Evolutionary conservation across 2,329 filamentous ascomycete species (phyloP).

Genomic region (Dissoconium aciculare): DNA sequence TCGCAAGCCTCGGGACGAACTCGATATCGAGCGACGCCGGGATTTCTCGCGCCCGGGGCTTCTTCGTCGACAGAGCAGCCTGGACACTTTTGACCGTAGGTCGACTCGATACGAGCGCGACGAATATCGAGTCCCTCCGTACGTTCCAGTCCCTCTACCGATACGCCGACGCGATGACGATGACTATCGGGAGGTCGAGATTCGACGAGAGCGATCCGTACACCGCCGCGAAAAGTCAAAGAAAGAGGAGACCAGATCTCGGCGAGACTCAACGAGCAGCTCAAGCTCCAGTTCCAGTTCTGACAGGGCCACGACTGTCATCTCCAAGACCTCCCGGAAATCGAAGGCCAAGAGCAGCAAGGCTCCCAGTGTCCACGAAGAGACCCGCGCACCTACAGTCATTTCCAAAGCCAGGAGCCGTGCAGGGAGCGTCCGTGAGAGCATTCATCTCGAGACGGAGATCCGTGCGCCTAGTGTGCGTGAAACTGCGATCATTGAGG

Average conservation of each 20-base stretch:
- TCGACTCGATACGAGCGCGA: conserved; percentile 45
- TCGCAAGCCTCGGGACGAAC: conserved; percentile 37
- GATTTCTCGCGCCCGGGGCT: conserved; percentile 47
- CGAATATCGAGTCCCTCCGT: conserved; percentile 47
- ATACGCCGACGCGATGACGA: conserved; percentile 34
- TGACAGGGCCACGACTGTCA: conserved; percentile 19
- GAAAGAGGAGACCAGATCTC: conserved; percentile 9
- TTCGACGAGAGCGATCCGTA: conserved; percentile 32
- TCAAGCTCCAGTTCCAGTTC: conserved; percentile 13
- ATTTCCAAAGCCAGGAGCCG: conserved; percentile 4
- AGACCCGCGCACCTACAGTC: no score
- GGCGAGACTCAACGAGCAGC: conserved; percentile 9
- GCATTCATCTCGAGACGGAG: background rate
- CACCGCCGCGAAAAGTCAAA: conserved; percentile 16
- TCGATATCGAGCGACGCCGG: conserved; percentile 37
- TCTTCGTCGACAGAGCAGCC: conserved; percentile 68
- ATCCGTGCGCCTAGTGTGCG: conserved; percentile 4
- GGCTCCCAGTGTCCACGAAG: conserved; percentile 14
- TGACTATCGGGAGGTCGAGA: conserved; percentile 36
- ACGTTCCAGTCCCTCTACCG: conserved; percentile 55
- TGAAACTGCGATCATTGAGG: conserved; percentile 9
- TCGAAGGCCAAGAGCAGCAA: conserved; percentile 12
- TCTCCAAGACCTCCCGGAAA: conserved; percentile 4
- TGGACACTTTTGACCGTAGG: conserved; percentile 77
- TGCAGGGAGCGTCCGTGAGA: conserved; percentile 9